phyloP scores from a whole-genome alignment of 306 rosid genomes.

The Vicia faba region DNA sequence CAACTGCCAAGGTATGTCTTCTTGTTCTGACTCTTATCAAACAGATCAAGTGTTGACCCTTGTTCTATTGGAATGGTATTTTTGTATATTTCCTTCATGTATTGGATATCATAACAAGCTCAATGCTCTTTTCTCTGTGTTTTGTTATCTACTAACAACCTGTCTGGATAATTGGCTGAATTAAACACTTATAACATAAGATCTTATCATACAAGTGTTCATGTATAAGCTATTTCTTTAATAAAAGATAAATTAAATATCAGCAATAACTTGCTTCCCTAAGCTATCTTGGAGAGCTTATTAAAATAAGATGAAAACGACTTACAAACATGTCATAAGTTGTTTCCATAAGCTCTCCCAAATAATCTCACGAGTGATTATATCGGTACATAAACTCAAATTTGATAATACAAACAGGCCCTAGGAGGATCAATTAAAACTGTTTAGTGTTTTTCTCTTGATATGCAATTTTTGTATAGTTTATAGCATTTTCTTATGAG shows the following conservation, averaged over 20 bases:
- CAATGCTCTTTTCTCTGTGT: background rate
- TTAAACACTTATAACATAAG: background rate
- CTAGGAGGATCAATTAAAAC: slow-evolving; percentile 13
- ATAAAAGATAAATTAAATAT: no score
- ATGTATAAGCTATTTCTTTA: no score
- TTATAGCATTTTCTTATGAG: slow-evolving; percentile 1
- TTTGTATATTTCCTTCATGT: slow-evolving; percentile 7
- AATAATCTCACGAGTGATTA: background rate
- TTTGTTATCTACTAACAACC: background rate
- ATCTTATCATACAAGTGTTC: no score
- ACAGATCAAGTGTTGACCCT: slow-evolving; percentile 7
- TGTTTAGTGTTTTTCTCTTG: background rate
- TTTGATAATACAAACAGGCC: background rate
- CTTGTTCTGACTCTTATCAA: slow-evolving; percentile 22
- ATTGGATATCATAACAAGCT: slow-evolving; percentile 10
- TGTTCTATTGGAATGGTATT: slow-evolving; percentile 20
- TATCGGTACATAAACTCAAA: background rate
- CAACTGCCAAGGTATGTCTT: slow-evolving; percentile 86
- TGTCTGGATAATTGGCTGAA: background rate
- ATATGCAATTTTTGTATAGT: slow-evolving; percentile 2
- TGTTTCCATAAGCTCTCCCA: background rate
- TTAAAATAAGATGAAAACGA: background rate
- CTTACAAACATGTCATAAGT: background rate
- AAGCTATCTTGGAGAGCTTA: background rate
- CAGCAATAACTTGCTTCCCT: no score